Conservation (phyloP, 1,284 basidiomycete species). For the Ganoderma sinense region DNA sequence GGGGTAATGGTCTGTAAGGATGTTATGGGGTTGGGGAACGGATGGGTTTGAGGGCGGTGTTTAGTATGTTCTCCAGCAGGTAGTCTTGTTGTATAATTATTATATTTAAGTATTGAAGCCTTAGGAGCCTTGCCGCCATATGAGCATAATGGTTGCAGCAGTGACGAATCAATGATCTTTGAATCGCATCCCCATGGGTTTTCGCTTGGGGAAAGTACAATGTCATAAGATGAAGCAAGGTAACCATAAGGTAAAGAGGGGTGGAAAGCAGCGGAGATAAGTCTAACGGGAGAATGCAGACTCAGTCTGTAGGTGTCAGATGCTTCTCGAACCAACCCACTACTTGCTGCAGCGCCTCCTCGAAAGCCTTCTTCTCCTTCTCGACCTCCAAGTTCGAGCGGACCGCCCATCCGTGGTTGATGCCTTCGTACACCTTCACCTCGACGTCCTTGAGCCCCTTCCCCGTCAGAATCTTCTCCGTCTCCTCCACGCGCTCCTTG, state of each 20-base stretch:
- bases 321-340: conserved; percentile 33
- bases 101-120: not conserved
- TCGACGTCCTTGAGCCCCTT: conserved; percentile 30
- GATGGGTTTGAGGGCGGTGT: not conserved
- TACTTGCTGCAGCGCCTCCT: conserved; percentile 32
- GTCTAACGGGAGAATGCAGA: not conserved
- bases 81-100: not conserved
- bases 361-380: conserved; percentile 32
- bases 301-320: conserved; percentile 14
- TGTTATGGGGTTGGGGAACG: not conserved
- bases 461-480: conserved; percentile 29
- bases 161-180: not conserved
- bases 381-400: conserved; percentile 27
- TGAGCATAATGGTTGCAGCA: not conserved
- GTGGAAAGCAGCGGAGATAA: not conserved
- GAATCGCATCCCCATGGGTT: not conserved
- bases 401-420: conserved; percentile 35
- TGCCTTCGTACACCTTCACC: conserved; percentile 34
- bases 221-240: not conserved
- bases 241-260: not conserved
- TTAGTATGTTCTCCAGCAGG: not conserved
- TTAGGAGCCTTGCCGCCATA: not conserved
- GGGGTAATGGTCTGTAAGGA: conserved; percentile 17
- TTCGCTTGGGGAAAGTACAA: not conserved
- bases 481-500: conserved; percentile 24